Base-by-base conservation (phyloP, 108 stramenopile species). In the Parietichytrium sp. region DNA sequence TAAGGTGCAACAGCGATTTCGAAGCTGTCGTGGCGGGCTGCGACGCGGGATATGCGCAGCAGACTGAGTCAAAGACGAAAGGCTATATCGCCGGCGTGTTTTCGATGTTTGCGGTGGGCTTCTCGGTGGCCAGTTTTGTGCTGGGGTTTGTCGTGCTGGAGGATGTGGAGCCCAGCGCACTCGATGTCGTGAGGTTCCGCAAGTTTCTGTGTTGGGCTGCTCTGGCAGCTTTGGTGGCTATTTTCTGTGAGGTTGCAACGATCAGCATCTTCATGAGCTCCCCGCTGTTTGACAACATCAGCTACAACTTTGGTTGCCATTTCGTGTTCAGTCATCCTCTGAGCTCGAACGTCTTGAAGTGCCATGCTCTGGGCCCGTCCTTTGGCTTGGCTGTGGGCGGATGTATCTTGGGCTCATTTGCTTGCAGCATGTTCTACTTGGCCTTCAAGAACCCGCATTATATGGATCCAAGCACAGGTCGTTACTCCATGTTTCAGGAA, bases 401-500 rank as follows among this genome's bases (percentile, higher is more conserved):
- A 16, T 72, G 61, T 72, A 72, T 72, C 20, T 42, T 72, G 38
- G 45, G 25, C 3, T 23, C 38, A n/a, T 72, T 72, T 20, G 33
- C 61, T 6, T 72, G 61, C 33, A 42, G 38, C 61, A 72, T 1
- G 61, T 72, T 72, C 42, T 36, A 45, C 33, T n/a, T 72, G 18
- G 61, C 61, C n/a, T 25, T 45, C 0, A 36, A n/a, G n/a, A 38
- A 72, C 25, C 61, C 61, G 10, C 61, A 6, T 47, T 72, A 72
- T 25, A 72, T 72, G 15, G 61, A 72, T 38, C 61, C 61, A n/a
- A 72, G 12, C 6, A 72, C 61, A 10, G 61, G 61, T 15, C 61
- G 61, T 23, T 72, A 72, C 61, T 72, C 61, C 10, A 72, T 72
- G 61, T 72, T 72, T 2, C 38, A 72, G 61, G 38, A 72, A 6